phyloP scores from a whole-genome alignment of 805 yeast species.

The Sungouiella thailandica region DNA sequence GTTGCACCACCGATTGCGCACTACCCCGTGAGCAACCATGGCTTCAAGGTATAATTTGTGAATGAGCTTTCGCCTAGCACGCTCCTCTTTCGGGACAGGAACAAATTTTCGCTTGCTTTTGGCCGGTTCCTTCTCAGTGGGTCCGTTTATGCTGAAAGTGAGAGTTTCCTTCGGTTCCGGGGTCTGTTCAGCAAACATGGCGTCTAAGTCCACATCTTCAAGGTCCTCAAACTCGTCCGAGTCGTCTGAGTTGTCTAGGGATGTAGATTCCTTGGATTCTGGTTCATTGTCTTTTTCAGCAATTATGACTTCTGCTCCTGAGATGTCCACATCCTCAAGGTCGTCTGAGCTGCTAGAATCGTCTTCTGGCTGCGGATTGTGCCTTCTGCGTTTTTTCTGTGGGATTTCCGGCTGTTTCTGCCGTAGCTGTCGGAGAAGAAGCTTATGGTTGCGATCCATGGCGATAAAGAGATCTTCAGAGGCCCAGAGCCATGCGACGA shows the following conservation, averaged over 20 bases:
- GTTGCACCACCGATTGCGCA: conserved; percentile 73
- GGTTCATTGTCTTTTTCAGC: background rate
- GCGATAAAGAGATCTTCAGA: conserved; percentile 5
- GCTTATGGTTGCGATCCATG: conserved; percentile 7
- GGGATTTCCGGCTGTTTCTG: conserved; percentile 2
- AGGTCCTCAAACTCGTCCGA: conserved; percentile 20
- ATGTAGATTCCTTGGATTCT: background rate
- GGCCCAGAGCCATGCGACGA: too few relatives aligned
- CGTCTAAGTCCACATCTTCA: conserved; percentile 26
- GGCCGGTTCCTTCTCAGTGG: conserved; percentile 9
- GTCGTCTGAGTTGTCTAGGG: background rate
- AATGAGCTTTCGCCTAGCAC: conserved; percentile 43
- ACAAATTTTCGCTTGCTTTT: conserved; percentile 22
- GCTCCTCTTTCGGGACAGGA: conserved; percentile 51
- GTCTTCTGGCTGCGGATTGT: background rate
- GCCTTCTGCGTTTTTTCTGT: conserved; percentile 7
- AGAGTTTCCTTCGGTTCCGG: conserved; percentile 5
- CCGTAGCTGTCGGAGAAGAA: conserved; percentile 11
- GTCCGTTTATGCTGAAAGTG: conserved; percentile 10
- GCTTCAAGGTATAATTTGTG: conserved; percentile 58
- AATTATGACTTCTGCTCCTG: background rate
- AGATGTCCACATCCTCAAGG: conserved; percentile 15
- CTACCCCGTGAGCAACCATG: conserved; percentile 61
- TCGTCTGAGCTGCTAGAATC: conserved; percentile 4
- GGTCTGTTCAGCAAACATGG: conserved; percentile 3